phyloP scores from a whole-genome alignment of 345 rosid species.

The Zanthoxylum bungeanum region DNA sequence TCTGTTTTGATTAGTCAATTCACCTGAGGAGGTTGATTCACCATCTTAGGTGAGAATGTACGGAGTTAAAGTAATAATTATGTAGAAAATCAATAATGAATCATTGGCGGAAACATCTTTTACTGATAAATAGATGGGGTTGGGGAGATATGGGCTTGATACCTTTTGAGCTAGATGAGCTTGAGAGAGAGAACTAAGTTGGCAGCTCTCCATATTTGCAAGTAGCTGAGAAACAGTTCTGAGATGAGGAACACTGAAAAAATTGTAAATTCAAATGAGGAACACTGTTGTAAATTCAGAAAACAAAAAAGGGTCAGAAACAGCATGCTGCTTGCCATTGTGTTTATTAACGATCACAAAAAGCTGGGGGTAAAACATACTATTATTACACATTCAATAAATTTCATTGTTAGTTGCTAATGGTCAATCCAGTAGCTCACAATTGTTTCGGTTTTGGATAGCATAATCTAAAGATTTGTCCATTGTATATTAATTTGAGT shows the following conservation, averaged over 20 bases:
- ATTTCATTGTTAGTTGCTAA: background rate
- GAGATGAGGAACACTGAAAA: conserved; percentile 60
- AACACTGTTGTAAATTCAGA: too few species aligned
- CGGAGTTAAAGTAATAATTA: background rate
- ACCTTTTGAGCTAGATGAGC: conserved; percentile 21
- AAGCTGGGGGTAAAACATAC: background rate
- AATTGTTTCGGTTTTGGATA: background rate
- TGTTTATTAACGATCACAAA: background rate
- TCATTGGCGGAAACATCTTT: background rate
- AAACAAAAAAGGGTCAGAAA: conserved; percentile 5
- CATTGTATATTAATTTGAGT: background rate
- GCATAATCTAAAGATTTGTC: background rate
- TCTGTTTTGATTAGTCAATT: background rate
- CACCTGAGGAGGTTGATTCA: conserved; percentile 6
- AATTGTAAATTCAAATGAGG: too few species aligned
- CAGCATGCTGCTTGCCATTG: background rate
- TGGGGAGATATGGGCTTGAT: background rate
- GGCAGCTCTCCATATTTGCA: conserved; percentile 58
- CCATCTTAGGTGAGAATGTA: background rate
- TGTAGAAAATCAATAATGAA: background rate
- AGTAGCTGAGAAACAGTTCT: conserved; percentile 55
- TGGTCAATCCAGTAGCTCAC: background rate
- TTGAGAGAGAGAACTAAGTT: conserved; percentile 47
- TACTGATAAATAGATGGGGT: background rate
- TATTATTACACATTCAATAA: background rate